A percentile compares a stretch with the other conserved stretches of the same genome.
Evolutionary conservation across 1,139 yeast species (phyloP).

Genomic region (Meyerozyma carpophila): DNA sequence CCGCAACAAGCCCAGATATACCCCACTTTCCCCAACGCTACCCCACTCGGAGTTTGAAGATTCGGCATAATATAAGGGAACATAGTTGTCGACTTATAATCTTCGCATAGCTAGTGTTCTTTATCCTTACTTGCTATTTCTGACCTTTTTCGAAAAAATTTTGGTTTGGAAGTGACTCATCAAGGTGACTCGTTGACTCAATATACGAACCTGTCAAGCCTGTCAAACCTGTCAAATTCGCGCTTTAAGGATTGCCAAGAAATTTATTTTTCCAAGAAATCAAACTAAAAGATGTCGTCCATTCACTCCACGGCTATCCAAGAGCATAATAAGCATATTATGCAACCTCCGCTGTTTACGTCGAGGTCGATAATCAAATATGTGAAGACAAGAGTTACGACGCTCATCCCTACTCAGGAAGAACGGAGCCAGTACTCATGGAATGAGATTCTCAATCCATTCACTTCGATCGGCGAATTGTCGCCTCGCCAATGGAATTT

Average conservation of each 20-base stretch:
- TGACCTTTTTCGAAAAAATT: not conserved
- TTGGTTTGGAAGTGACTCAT: not conserved
- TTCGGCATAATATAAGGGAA: not conserved
- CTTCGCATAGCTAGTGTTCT: not conserved
- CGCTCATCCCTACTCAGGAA: constrained; percentile 7
- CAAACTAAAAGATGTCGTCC: not conserved
- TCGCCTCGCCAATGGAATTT: constrained; percentile 7
- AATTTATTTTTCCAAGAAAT: not conserved
- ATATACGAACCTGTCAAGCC: not conserved
- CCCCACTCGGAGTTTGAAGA: not conserved
- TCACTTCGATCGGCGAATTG: constrained; percentile 6
- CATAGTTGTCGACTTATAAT: not conserved
- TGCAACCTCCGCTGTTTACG: constrained; percentile 28
- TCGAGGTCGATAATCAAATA: constrained; percentile 20
- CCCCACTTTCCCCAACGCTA: not conserved
- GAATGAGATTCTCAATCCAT: constrained; percentile 7
- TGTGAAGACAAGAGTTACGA: constrained; percentile 9
- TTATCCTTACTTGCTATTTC: not conserved
- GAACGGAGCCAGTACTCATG: constrained; percentile 7
- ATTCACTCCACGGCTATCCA: not conserved
- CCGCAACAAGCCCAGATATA: not conserved
- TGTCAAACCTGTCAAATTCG: not conserved
- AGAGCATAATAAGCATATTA: constrained; percentile 27
- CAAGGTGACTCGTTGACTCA: not conserved
- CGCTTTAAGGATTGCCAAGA: not conserved